Percentiles rank a stretch among this genome's conserved stretches.
These are phyloP conservation scores for Leccinum pachyderme DNA, from an alignment of 1,284 basidiomycete species.

Conservation along the genomic window DNA sequence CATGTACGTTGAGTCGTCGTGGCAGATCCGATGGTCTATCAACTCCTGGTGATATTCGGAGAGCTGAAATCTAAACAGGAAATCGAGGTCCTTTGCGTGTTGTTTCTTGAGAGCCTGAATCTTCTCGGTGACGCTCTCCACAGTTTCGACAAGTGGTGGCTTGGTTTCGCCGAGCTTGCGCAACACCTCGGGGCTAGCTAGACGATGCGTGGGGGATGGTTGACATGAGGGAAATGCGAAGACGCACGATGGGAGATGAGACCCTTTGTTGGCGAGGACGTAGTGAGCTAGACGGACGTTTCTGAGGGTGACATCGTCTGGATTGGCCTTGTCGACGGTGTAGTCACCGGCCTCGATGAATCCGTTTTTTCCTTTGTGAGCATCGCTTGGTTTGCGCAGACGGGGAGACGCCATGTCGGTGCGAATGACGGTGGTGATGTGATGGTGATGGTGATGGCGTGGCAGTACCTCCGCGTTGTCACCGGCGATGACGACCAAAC, in stretches of 20 bases:
- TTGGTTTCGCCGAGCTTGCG: slow-evolving; percentile 21
- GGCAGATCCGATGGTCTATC: slow-evolving; percentile 33
- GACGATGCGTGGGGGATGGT: neutral
- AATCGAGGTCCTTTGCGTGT: slow-evolving; percentile 43
- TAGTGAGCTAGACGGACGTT: slow-evolving; percentile 31
- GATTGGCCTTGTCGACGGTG: slow-evolving; percentile 15
- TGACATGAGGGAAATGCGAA: neutral
- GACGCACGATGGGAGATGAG: slow-evolving; percentile 27
- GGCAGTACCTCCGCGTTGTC: neutral
- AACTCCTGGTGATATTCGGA: slow-evolving; percentile 42
- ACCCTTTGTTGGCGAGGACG: slow-evolving; percentile 28
- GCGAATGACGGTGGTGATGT: neutral
- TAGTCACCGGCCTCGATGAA: slow-evolving; percentile 17
- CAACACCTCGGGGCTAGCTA: slow-evolving; percentile 24
- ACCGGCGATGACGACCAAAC: slow-evolving; percentile 25
- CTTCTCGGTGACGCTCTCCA: slow-evolving; percentile 31
- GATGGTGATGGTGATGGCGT: neutral
- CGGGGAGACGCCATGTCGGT: neutral
- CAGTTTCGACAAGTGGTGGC: slow-evolving; percentile 23
- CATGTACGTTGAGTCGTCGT: slow-evolving; percentile 35
- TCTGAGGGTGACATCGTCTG: slow-evolving; percentile 29
- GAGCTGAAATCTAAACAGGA: slow-evolving; percentile 42
- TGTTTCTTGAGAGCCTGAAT: slow-evolving; percentile 39
- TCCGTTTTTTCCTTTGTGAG: neutral
- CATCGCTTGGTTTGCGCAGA: slow-evolving; percentile 9